phyloP scores from a whole-genome alignment of 2,329 filamentous ascomycete genomes.

The Trichoderma breve region DNA sequence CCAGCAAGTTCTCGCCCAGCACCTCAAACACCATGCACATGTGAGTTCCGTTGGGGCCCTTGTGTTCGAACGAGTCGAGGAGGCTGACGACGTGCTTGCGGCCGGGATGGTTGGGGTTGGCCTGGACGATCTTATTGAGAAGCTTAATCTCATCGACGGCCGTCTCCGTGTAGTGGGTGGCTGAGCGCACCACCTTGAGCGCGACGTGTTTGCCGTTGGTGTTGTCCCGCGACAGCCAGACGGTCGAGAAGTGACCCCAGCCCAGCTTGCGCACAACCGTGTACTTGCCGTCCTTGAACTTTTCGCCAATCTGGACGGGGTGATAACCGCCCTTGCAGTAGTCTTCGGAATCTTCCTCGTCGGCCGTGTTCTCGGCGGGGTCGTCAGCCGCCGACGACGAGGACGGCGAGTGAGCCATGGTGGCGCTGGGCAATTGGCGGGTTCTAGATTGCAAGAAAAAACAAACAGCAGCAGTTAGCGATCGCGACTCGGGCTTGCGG shows the following conservation, averaged over 20 bases:
- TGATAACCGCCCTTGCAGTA: conserved; percentile 99
- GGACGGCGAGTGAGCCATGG: conserved; percentile 70
- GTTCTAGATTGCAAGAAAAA: conserved; percentile 40
- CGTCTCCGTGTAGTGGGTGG: conserved; percentile 97
- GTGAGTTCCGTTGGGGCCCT: conserved; percentile 92
- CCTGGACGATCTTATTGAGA: conserved; percentile 92
- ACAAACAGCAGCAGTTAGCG: not conserved
- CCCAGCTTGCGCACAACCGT: conserved; percentile 94
- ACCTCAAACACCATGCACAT: conserved; percentile 99
- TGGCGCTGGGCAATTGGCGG: conserved; percentile 54
- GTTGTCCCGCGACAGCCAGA: conserved; percentile 83
- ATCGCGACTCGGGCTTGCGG: not conserved
- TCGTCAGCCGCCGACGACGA: conserved; percentile 80
- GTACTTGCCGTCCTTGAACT: conserved; percentile 97
- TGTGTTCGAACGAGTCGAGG: conserved; percentile 95
- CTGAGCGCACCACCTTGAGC: conserved; percentile 94
- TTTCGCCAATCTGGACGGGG: conserved; percentile 88
- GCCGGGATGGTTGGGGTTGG: conserved; percentile 91
- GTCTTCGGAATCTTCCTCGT: conserved; percentile 98
- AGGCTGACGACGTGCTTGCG: conserved; percentile 94
- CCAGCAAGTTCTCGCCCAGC: conserved; percentile 88
- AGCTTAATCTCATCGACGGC: conserved; percentile 99
- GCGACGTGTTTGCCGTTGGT: conserved; percentile 89
- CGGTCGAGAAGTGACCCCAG: conserved; percentile 99
- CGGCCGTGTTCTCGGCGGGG: conserved; percentile 84